phyloP scores from a whole-genome alignment of 1,139 yeast genomes.

The Pneumocystis oryctolagi region DNA sequence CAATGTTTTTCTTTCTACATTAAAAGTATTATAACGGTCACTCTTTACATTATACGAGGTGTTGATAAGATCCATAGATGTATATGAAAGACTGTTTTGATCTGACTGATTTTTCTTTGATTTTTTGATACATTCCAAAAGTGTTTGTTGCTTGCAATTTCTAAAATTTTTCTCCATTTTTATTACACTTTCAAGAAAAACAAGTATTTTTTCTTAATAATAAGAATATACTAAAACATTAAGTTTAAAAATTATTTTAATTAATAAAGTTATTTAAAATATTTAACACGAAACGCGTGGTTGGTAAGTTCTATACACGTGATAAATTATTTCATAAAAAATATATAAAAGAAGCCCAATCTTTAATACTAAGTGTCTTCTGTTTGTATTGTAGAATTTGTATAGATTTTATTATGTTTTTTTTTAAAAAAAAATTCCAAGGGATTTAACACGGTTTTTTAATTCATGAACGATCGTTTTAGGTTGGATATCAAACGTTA shows the following conservation, averaged over 20 bases:
- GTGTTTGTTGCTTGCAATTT: neutral
- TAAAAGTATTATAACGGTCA: neutral
- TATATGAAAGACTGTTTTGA: neutral
- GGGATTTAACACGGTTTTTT: no score
- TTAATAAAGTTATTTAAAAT: no score
- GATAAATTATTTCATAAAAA: neutral
- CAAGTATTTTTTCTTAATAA: neutral
- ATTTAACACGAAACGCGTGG: neutral
- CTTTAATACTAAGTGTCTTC: no score
- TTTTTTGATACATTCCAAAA: neutral
- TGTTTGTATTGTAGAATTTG: neutral
- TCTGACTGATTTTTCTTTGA: neutral
- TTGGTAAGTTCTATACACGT: neutral
- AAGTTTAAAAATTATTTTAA: neutral
- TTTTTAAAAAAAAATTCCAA: no score
- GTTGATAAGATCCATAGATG: neutral
- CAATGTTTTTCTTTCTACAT: neutral
- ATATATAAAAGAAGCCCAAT: no score
- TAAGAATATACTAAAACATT: neutral
- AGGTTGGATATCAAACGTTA: neutral
- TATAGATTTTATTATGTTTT: no score
- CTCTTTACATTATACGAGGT: neutral
- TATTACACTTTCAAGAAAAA: neutral
- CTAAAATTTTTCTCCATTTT: neutral
- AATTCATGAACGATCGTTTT: neutral